Conservation (phyloP, 169 alveolate genomes). For the Cystoisospora suis region DNA sequence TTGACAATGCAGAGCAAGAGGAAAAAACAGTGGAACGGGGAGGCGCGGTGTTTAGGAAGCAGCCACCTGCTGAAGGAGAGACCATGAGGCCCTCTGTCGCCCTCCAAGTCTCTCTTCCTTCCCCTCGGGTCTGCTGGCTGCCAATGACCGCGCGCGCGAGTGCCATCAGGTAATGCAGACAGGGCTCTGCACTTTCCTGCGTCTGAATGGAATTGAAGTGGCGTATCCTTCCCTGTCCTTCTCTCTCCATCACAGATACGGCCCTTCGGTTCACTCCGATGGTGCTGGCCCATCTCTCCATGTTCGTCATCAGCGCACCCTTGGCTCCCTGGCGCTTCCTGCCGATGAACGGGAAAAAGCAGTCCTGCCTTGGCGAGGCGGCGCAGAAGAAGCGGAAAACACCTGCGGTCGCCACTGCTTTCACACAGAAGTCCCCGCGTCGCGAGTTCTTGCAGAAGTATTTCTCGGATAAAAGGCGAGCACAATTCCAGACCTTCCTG, state of each 20-base stretch:
- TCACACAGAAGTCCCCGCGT: constrained; percentile 66
- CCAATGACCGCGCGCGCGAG: neutral
- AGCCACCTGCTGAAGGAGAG: constrained; percentile 46
- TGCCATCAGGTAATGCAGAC: neutral
- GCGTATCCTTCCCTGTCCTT: too few relatives aligned
- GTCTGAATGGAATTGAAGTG: too few relatives aligned
- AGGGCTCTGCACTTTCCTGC: neutral
- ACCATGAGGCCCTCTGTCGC: constrained; percentile 13
- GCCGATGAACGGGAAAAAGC: constrained; percentile 61
- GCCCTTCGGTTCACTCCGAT: neutral
- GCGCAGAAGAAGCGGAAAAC: constrained; percentile 63
- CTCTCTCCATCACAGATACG: neutral
- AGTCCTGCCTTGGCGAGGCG: constrained; percentile 66
- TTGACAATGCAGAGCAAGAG: constrained; percentile 65
- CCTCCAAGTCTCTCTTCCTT: neutral
- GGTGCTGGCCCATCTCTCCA: too few relatives aligned
- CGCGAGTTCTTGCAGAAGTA: constrained; percentile 70
- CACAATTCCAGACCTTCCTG: neutral
- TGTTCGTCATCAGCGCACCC: too few relatives aligned
- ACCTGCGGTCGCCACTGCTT: constrained; percentile 43
- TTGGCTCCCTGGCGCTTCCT: too few relatives aligned
- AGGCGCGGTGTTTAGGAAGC: constrained; percentile 61
- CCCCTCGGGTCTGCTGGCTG: neutral
- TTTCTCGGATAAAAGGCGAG: constrained; percentile 42
- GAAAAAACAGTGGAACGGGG: constrained; percentile 71